Evolutionary conservation across 306 rosid species (phyloP).

Genomic region (Rubus idaeus): DNA sequence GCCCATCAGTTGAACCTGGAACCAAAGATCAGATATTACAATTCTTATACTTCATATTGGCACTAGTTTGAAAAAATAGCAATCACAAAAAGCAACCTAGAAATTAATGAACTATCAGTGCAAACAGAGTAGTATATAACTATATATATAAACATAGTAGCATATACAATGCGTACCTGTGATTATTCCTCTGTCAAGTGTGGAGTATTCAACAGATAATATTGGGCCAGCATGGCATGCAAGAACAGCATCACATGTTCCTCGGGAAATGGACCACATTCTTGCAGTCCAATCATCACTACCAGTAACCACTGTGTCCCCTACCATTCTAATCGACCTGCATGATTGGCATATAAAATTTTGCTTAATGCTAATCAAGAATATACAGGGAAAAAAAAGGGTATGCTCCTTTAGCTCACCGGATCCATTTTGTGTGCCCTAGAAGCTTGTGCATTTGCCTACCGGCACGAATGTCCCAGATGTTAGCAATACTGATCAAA

Average conservation of each 20-base stretch:
- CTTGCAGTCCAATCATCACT: slow-evolving; percentile 99
- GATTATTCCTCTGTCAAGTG: slow-evolving; percentile 85
- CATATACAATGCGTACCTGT: slow-evolving; percentile 51
- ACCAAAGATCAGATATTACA: slow-evolving; percentile 30
- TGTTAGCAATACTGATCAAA: slow-evolving; percentile 68
- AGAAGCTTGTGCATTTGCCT: slow-evolving; percentile 92
- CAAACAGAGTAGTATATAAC: slow-evolving; percentile 17
- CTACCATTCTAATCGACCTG: slow-evolving; percentile 97
- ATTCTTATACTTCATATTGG: not conserved
- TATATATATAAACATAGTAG: too few relatives aligned
- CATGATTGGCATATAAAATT: slow-evolving; percentile 26
- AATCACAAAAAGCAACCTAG: not conserved
- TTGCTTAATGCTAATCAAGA: slow-evolving; percentile 12
- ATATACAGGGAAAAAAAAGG: slow-evolving; percentile 8
- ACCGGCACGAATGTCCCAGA: slow-evolving; percentile 96
- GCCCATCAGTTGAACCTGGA: slow-evolving; percentile 95
- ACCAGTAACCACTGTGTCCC: slow-evolving; percentile 90
- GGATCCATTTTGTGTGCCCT: slow-evolving; percentile 94
- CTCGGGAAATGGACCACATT: slow-evolving; percentile 89
- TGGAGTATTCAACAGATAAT: slow-evolving; percentile 83
- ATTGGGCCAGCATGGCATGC: slow-evolving; percentile 99
- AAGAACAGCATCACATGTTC: slow-evolving; percentile 96
- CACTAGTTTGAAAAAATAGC: not conserved
- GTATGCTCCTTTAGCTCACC: slow-evolving; percentile 46
- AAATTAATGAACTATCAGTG: slow-evolving; percentile 12